Evolutionary conservation across 371 early-diverging fungal species (phyloP), one percentile per base, ranked within the genome.

Genomic region (Mucor sp.): DNA sequence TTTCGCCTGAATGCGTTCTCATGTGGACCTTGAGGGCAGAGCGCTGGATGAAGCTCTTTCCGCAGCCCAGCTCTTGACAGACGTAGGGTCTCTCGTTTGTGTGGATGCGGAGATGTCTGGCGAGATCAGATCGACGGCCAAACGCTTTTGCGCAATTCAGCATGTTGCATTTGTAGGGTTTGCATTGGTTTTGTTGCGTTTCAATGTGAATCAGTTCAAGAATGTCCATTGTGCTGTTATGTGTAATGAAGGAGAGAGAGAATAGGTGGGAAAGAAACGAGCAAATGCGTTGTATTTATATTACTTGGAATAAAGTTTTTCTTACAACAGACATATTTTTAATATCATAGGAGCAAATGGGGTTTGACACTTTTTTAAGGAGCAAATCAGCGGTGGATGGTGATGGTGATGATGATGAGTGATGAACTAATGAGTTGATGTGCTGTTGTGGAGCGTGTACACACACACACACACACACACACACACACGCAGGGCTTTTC

Each of bases 21-120:
- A 81, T 71, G 69, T 91, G 92, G 19, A 90, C 90, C 2, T 87
- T 90, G 53, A 91, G 76, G n/a, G 91, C 91, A 1, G 91, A 91
- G 28, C 88, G 77, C 60, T 91, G 91, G 70, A 90, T 87, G 62
- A 91, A 91, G 55, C 86, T 83, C 76, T 91, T 91, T 60, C 81
- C 79, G 70, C 91, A 91, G 35, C 78, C 81, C n/a, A 67, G 65
- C 59, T 82, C 85, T 17, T 65, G 65, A 74, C 91, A 90, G 28
- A 76, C 73, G 74, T 85, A 89, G 6, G 90, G 89, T 74, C 84
- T 72, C 66, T 88, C 90, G 63, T 88, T 87, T 23, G 90, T 89
- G 70, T 91, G 91, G 62, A 91, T 91, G 41, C 91, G 81, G 5
- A 74, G 74, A 79, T 91, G 91, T 61, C 91, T 81, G 32, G 84